A percentile compares a stretch with the other conserved stretches of the same genome.
phyloP scores from a whole-genome alignment of 1,284 basidiomycete species.

The Fistulina hepatica region DNA sequence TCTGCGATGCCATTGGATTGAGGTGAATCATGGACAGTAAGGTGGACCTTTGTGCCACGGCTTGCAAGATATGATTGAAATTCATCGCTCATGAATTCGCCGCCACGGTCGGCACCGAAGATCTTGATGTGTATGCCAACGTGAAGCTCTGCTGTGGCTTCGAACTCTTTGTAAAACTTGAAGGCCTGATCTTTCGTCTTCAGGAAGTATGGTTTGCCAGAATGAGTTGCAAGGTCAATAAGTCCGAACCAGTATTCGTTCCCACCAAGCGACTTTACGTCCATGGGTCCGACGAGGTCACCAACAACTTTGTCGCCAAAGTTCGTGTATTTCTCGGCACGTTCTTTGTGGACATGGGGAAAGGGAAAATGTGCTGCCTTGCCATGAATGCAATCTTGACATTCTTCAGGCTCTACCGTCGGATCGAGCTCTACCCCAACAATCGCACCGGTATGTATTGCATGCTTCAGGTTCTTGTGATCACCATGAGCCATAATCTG shows the following conservation, averaged over 20 bases:
- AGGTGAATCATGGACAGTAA: constrained; percentile 23
- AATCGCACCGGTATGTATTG: constrained; percentile 7
- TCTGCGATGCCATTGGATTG: constrained; percentile 23
- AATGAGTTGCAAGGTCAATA: constrained; percentile 9
- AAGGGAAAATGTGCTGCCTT: constrained; percentile 1
- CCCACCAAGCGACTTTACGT: constrained; percentile 7
- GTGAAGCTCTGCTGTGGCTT: constrained; percentile 14
- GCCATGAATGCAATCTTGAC: background rate
- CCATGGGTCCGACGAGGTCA: constrained; percentile 3
- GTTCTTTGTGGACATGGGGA: constrained; percentile 1
- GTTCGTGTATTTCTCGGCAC: background rate
- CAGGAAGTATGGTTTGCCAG: constrained; percentile 11
- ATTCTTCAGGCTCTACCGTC: constrained; percentile 1
- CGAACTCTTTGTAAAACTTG: constrained; percentile 14
- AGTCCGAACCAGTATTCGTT: constrained; percentile 2
- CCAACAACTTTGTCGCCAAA: constrained; percentile 5
- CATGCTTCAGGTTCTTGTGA: constrained; percentile 2
- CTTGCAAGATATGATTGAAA: constrained; percentile 16
- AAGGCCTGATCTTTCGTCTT: constrained; percentile 15
- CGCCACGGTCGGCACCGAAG: constrained; percentile 19
- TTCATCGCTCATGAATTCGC: constrained; percentile 16
- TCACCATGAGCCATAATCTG: constrained; percentile 3
- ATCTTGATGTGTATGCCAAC: constrained; percentile 12
- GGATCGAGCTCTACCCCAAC: constrained; percentile 4
- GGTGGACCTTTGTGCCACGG: constrained; percentile 18